Base-by-base conservation (phyloP, 1,139 yeast species). In the Lizanozyma gosingica region DNA sequence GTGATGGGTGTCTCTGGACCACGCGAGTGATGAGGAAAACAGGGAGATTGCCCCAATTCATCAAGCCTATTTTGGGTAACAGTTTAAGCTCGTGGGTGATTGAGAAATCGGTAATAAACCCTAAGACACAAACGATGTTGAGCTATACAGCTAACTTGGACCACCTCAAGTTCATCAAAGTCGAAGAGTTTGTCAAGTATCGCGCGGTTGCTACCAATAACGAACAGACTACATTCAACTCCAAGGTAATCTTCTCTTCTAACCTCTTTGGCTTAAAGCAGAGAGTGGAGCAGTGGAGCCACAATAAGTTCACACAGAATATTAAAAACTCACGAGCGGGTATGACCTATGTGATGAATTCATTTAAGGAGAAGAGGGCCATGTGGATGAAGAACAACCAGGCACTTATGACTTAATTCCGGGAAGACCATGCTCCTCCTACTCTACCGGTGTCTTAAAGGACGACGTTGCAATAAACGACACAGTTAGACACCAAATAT, bases 121-220 rank as follows among this genome's bases (percentile, higher is more conserved):
- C 94, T 1, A 51, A 56, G 6, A 55, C 62, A 9, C 63, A 70
- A 47, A 67, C 68, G 9, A 71, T 90, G 74, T 57, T 66, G 45
- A 78, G 95, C 2, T 87, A 86, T 64, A 81, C 90, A 6, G 74
- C 90, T 47, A 92, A 92, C 57, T 63, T 92, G 40, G 97, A 92
- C 57, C 97, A 92, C 59, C 78, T 87, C 2, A 73, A 76, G 49
- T 76, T 90, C 43, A 73, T 92, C 45, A 71, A 82, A 48, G 84
- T 92, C 15, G 95, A 87, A 55, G 97, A 92, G 54, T 75, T 65
- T 50, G 77, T 87, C 33, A 67, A 65, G 2, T 90, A 61, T 43
- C 38, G 47, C 27, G 46, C 54, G 14, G 34, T 41, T 2, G 51
- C 56, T 33, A 43, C 46, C 0, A 51, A 50, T 14, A 46, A 52